Percentiles rank a stretch among this genome's conserved stretches.
Evolutionary conservation across 345 rosid genomes (phyloP).

Genomic region (Brassica cretica): DNA sequence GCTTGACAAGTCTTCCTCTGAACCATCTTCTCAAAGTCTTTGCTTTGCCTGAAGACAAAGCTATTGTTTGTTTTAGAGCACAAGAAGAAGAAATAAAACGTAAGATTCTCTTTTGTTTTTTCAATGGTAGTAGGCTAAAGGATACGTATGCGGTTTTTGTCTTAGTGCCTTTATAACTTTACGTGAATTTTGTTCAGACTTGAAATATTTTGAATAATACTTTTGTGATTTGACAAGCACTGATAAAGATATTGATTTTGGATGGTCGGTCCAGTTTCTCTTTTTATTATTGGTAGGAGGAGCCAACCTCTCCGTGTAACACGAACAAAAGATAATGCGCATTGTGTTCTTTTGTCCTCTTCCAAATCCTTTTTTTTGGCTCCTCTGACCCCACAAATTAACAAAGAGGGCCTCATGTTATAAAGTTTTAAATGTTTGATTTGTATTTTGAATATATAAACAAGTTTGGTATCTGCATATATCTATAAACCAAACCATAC

Average conservation of each 20-base stretch:
- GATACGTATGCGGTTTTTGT: constrained; percentile 34
- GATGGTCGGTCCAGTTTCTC: constrained; percentile 9
- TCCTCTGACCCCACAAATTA: constrained; percentile 21
- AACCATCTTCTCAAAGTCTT: constrained; percentile 54
- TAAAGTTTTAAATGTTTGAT: not conserved
- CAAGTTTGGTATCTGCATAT: not conserved
- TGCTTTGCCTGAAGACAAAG: constrained; percentile 42
- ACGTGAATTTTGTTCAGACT: constrained; percentile 21
- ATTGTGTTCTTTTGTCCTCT: constrained; percentile 26
- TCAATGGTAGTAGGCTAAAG: constrained; percentile 26
- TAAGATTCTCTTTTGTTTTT: not conserved
- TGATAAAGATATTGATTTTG: constrained; percentile 27
- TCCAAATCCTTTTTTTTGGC: constrained; percentile 3
- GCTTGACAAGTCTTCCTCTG: constrained; percentile 69
- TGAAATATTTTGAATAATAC: constrained; percentile 32
- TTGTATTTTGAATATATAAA: too few species aligned
- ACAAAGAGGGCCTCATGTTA: not conserved
- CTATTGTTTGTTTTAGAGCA: constrained; percentile 9
- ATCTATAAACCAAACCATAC: not conserved
- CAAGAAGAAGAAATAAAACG: not conserved
- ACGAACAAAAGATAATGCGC: constrained; percentile 35
- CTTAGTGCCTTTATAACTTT: constrained; percentile 22
- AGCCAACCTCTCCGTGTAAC: constrained; percentile 22
- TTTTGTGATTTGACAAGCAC: constrained; percentile 34
- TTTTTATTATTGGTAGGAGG: constrained; percentile 17